Evolutionary conservation across 352 stramenopile species (phyloP).

Genomic region (Pythium rhizo-oryzae): DNA sequence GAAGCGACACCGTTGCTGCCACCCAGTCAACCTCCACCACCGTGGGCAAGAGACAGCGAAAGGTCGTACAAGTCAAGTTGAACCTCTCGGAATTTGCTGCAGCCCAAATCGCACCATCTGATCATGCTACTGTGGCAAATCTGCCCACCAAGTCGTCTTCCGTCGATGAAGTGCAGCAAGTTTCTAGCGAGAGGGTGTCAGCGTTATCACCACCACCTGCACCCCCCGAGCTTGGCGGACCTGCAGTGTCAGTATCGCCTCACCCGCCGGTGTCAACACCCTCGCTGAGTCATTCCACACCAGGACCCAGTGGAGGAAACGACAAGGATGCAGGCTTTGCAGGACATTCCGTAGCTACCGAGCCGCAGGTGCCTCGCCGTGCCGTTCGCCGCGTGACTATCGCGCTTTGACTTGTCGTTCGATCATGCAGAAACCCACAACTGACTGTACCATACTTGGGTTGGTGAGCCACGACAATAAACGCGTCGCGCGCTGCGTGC

Average conservation of each 20-base stretch:
- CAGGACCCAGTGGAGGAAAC: neutral
- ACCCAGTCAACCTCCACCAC: neutral
- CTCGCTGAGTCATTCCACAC: neutral
- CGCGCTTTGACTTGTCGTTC: slow-evolving; percentile 8
- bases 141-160: neutral
- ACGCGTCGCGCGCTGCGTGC: neutral
- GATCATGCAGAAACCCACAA: neutral
- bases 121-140: neutral
- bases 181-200: too few species aligned
- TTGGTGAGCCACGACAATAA: neutral
- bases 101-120: neutral
- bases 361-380: neutral
- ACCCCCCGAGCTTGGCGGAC: too few species aligned
- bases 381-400: slow-evolving; percentile 20
- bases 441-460: too few species aligned
- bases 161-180: too few species aligned
- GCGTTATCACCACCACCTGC: too few species aligned
- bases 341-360: neutral
- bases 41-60: slow-evolving; percentile 19
- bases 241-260: neutral
- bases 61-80: slow-evolving; percentile 53
- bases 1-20: neutral
- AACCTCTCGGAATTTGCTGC: slow-evolving; percentile 26
- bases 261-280: neutral
- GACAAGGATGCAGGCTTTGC: neutral